phyloP scores from a whole-genome alignment of 495 filamentous ascomycete species.

The Rhypophila decipiens region DNA sequence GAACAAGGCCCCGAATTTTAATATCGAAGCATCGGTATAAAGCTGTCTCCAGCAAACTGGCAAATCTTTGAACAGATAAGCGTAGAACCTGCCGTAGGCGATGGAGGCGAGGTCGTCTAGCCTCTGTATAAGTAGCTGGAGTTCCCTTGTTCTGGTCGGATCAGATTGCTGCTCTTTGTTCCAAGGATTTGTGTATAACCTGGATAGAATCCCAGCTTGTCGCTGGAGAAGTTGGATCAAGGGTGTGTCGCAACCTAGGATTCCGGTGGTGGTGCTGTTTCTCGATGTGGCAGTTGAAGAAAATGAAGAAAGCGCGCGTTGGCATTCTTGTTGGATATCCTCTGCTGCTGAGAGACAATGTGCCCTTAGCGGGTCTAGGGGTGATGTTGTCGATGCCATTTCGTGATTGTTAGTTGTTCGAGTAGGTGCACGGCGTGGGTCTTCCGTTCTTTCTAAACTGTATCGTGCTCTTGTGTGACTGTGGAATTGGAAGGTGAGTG shows the following conservation, averaged over 20 bases:
- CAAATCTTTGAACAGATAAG: constrained; percentile 70
- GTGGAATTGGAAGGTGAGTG: too few species aligned
- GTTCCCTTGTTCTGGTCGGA: not conserved
- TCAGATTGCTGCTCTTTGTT: not conserved
- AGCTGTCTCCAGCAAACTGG: constrained; percentile 67
- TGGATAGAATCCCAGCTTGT: constrained; percentile 24
- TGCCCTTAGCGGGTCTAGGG: too few species aligned
- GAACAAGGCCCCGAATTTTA: constrained; percentile 48
- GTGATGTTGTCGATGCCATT: too few species aligned
- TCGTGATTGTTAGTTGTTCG: too few species aligned
- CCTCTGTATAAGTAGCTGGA: constrained; percentile 21
- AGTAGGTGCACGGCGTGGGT: too few species aligned
- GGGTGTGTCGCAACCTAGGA: constrained; percentile 30
- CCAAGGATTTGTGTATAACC: constrained; percentile 4
- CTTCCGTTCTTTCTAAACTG: too few species aligned
- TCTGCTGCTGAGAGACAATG: constrained; percentile 13
- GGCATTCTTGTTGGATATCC: constrained; percentile 24
- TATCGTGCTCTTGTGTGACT: too few species aligned
- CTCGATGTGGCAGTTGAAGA: not conserved
- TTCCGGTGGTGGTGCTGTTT: not conserved
- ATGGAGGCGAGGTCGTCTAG: constrained; percentile 37
- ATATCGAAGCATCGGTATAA: constrained; percentile 70
- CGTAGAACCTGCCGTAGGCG: constrained; percentile 58
- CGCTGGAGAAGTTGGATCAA: constrained; percentile 30
- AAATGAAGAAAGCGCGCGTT: not conserved